phyloP scores from a whole-genome alignment of 805 yeast species.

The Aciculoconidium aculeatum region DNA sequence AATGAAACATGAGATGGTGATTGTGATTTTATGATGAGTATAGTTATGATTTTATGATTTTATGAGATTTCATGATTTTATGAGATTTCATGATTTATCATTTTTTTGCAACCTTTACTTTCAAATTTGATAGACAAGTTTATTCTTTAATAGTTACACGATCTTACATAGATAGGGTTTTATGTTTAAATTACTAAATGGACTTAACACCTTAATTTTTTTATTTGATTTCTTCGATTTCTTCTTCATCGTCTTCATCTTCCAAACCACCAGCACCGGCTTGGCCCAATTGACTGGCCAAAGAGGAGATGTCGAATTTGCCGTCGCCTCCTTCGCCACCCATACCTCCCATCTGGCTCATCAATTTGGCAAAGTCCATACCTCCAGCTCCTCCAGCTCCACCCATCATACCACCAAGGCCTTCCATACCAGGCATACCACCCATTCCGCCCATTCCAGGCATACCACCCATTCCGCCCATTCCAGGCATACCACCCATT shows the following conservation, averaged over 20 bases:
- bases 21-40: too few species aligned
- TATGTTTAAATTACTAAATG: too few species aligned
- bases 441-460: constrained; percentile 19
- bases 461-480: constrained; percentile 21
- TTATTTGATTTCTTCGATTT: constrained; percentile 17
- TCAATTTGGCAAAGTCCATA: constrained; percentile 19
- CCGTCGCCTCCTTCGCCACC: constrained; percentile 25
- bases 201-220: too few species aligned
- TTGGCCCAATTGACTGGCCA: constrained; percentile 41
- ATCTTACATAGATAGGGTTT: too few species aligned
- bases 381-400: constrained; percentile 31
- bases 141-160: too few species aligned
- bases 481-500: constrained; percentile 24
- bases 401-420: constrained; percentile 24
- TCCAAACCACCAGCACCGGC: constrained; percentile 24
- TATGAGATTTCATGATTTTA: too few species aligned
- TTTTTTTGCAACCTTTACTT: too few species aligned
- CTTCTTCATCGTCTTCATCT: constrained; percentile 16
- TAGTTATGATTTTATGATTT: too few species aligned
- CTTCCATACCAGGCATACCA: constrained; percentile 26
- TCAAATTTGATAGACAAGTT: too few species aligned
- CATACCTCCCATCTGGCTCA: constrained; percentile 38
- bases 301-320: constrained; percentile 30
- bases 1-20: too few species aligned
- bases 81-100: too few species aligned